Evolutionary conservation across 495 filamentous ascomycete genomes (phyloP).

Genomic region (Chlorociboria aeruginascens): DNA sequence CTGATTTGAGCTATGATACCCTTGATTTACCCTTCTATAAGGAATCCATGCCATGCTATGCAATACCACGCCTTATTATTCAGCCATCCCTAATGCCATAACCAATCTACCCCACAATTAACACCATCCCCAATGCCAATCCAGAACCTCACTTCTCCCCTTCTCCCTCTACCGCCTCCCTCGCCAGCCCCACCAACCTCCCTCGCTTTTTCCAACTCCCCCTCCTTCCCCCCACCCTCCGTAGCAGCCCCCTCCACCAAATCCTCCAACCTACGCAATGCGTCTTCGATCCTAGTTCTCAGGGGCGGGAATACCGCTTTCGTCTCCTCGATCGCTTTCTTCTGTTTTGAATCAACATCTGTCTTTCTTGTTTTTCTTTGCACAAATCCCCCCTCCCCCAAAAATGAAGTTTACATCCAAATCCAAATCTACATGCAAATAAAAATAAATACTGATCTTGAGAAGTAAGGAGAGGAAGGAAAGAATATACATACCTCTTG

Average conservation of each 20-base stretch:
- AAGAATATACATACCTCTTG: constrained; percentile 62
- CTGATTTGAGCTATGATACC: constrained; percentile 19
- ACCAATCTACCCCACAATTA: not conserved
- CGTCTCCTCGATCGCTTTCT: constrained; percentile 68
- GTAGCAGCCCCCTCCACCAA: constrained; percentile 34
- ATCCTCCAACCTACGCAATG: constrained; percentile 57
- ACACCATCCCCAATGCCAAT: not conserved
- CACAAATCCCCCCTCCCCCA: too few relatives aligned
- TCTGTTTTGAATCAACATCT: constrained; percentile 32
- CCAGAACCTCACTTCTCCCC: not conserved
- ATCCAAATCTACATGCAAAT: too few relatives aligned
- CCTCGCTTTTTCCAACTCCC: constrained; percentile 50
- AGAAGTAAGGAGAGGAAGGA: too few relatives aligned
- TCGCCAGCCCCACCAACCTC: constrained; percentile 22
- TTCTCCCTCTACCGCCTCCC: constrained; percentile 17
- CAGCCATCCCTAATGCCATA: not conserved
- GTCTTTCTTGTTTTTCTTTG: too few relatives aligned
- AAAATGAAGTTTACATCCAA: too few relatives aligned
- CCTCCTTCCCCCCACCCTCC: constrained; percentile 45
- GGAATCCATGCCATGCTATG: constrained; percentile 1
- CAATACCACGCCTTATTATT: constrained; percentile 3
- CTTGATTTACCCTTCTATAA: constrained; percentile 9
- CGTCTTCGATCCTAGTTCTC: constrained; percentile 49
- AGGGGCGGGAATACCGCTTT: constrained; percentile 63
- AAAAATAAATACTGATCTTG: too few relatives aligned